phyloP scores from a whole-genome alignment of 768 basidiomycete genomes.

The Exsudoporus frostii region DNA sequence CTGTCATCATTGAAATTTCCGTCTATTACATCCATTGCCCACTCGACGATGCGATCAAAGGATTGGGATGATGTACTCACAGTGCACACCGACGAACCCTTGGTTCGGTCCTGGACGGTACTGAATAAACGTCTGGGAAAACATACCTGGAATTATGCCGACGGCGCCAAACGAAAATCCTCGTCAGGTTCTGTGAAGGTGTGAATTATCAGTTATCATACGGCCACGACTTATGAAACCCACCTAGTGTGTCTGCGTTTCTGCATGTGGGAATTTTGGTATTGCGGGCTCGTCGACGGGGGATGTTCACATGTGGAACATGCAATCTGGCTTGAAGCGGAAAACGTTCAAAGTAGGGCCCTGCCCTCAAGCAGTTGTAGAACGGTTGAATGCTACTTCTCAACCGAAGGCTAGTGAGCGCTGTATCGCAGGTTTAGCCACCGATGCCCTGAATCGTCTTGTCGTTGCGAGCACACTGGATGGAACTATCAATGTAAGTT shows the following conservation, averaged over 20 bases:
- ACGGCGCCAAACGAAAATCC: constrained; percentile 45
- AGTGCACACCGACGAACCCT: constrained; percentile 78
- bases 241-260: constrained; percentile 74
- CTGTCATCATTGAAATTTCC: constrained; percentile 82
- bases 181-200: constrained; percentile 72
- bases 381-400: constrained; percentile 38
- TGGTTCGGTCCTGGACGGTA: constrained; percentile 87
- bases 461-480: constrained; percentile 86
- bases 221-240: not conserved
- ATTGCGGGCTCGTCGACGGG: constrained; percentile 80
- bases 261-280: constrained; percentile 95
- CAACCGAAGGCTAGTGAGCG: constrained; percentile 46
- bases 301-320: constrained; percentile 87
- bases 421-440: constrained; percentile 76
- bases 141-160: constrained; percentile 59
- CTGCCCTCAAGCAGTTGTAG: constrained; percentile 53
- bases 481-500: constrained; percentile 82
- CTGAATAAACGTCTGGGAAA: constrained; percentile 79
- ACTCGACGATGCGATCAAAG: constrained; percentile 76
- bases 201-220: constrained; percentile 7
- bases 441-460: constrained; percentile 77
- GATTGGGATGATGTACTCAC: constrained; percentile 98
- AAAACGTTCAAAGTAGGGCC: constrained; percentile 71
- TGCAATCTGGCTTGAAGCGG: constrained; percentile 89
- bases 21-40: constrained; percentile 72